A percentile compares a stretch with the other conserved stretches of the same genome.
phyloP scores from a whole-genome alignment of 495 filamentous ascomycete species.

The Aspergillus egyptiacus region DNA sequence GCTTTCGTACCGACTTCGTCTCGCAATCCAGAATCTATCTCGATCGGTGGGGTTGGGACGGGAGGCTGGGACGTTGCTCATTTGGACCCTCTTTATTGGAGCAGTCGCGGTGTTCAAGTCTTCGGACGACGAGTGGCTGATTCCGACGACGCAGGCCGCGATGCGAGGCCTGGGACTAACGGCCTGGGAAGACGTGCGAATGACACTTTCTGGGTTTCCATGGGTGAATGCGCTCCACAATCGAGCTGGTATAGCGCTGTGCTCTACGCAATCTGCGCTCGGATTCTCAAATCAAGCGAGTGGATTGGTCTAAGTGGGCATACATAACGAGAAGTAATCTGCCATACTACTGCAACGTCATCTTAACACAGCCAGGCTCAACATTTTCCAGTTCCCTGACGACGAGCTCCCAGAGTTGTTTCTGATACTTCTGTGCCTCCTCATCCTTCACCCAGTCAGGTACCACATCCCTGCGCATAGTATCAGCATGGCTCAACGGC shows the following conservation, averaged over 20 bases:
- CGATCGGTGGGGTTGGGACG: background rate
- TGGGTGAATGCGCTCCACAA: conserved; percentile 2
- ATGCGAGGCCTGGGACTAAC: background rate
- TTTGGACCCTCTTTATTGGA: conserved; percentile 1
- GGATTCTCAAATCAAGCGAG: background rate
- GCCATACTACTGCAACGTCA: background rate
- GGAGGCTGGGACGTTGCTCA: background rate
- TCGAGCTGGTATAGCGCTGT: background rate
- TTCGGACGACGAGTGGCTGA: background rate
- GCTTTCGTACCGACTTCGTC: background rate
- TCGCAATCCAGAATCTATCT: background rate
- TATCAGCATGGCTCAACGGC: background rate
- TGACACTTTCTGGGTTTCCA: background rate
- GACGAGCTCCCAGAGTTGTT: background rate
- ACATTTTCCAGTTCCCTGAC: background rate
- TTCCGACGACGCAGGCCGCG: background rate
- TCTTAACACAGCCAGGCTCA: conserved; percentile 1
- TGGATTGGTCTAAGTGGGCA: background rate
- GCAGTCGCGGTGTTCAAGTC: background rate
- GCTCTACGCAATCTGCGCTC: background rate
- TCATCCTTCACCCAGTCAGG: conserved; percentile 1
- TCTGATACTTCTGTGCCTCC: background rate
- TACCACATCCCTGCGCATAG: background rate
- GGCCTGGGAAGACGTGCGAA: background rate
- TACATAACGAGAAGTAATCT: background rate